Base-by-base conservation (phyloP, 345 rosid species). In the Aethionema arabicum region DNA sequence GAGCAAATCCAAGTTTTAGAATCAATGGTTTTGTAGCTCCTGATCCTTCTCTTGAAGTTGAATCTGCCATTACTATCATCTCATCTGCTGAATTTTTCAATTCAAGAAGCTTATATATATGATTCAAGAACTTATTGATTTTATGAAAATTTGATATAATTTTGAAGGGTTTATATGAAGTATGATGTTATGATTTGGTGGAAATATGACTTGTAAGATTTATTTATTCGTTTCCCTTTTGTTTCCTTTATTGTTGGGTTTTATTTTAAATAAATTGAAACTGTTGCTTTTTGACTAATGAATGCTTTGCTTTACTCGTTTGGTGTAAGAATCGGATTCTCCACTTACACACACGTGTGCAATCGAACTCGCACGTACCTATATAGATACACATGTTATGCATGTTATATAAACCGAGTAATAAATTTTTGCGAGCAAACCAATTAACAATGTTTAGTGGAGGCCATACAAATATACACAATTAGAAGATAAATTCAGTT, bases 1-100 rank as follows among this genome's bases (percentile, higher is more conserved):
- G 45, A 48, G 90, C 82, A 46, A 88, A 47, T 16, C 87, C 84
- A 58, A 88, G 84, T 72, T 79, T 86, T 14, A 91, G 76, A 29
- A 86, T 53, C 65, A 77, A 51, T 1, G 96, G 95, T 81, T 65
- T 86, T 44, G 82, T 49, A 47, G 57, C 58, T 47, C 74, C 76
- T 48, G 66, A 71, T 61, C 68, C 78, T 46, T 79, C 77, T 38
- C 71, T 21, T 51, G 85, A 9, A 65, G 70, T 54, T 40, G 81
- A 83, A 87, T 76, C 79, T 44, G 29, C 51, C 70, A 71, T 64
- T 12, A 61, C 27, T 21, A 21, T 21, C 27, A 11, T 32, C 9
- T 33, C 44, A n/a, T 36, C 31, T 30, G 8, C 15, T 27, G n/a
- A 36, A 13, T 37, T 16, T 16, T 31, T 10, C 39, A 52, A 16